Evolutionary conservation across 371 early-diverging fungal species (phyloP), one percentile per base, ranked within the genome.

Genomic region (Pancytospora philotis): DNA sequence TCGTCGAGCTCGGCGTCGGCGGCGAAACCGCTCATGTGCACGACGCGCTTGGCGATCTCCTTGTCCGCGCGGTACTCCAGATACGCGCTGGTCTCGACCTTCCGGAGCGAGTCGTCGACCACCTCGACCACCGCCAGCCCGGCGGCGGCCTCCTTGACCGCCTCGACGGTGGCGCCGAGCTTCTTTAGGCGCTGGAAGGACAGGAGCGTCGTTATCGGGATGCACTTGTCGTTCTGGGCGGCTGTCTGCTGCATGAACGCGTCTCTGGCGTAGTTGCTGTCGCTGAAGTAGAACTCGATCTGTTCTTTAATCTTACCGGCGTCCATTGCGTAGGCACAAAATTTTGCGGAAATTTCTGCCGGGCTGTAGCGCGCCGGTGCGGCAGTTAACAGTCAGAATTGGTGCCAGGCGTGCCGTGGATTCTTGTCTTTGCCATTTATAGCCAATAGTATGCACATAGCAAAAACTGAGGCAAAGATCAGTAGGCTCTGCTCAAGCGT

Each of bases 221-320:
- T 62, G 30, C 38, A 66, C 13, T 78, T 78, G 16, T 74, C 55
- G 41, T 77, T 73, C 50, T 53, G 31, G n/a, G 52, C 6, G 6
- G 74, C 51, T 38, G 66, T 53, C 45, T 59, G 70, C 56, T 56
- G 68, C n/a, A 81, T 49, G 64, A 75, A 79, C 60, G 68, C 71
- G 57, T 81, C 81, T 60, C 66, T 69, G 37, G 75, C 3, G 37
- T 69, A 79, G 52, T 81, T 81, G 22, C 79, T 72, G 69, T 81
- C 74, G 36, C 79, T 79, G 52, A 81, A 79, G 53, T 81, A 81
- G 67, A 72, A 81, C 55, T 79, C 79, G 10, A 81, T 51, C 74
- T 79, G 78, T 38, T 74, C 64, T 48, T 66, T 72, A 41, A 79
- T 68, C 62, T 74, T 77, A 51, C 64, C 58, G 31, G 49, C 10